Conservation (phyloP, 768 basidiomycete genomes). For the Fistulinella prunicolor region DNA sequence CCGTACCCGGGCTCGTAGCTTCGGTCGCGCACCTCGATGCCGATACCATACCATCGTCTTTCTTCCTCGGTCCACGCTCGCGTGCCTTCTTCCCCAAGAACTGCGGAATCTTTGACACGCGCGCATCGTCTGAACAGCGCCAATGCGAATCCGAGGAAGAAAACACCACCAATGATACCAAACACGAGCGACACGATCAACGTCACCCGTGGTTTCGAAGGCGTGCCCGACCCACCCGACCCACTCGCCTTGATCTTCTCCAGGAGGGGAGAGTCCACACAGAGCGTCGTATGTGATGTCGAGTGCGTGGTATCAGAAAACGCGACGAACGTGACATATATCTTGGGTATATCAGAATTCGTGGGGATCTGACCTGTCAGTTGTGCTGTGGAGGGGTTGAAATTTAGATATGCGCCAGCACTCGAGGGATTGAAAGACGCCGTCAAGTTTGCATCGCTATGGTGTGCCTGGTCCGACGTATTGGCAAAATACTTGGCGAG, state of each 20-base stretch:
- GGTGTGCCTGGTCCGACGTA: conserved; percentile 27
- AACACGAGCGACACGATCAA: conserved; percentile 62
- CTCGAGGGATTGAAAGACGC: conserved; percentile 52
- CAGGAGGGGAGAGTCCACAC: conserved; percentile 43
- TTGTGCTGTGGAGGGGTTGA: conserved; percentile 43
- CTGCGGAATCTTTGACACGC: conserved; percentile 56
- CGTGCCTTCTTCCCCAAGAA: conserved; percentile 57
- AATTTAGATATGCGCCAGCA: conserved; percentile 50
- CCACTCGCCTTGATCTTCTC: conserved; percentile 35
- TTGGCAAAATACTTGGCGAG: conserved; percentile 58
- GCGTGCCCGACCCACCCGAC: conserved; percentile 38
- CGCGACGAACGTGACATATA: conserved; percentile 61
- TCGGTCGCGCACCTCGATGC: conserved; percentile 22
- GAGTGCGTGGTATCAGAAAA: conserved; percentile 66
- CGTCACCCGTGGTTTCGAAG: conserved; percentile 47
- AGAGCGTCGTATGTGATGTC: conserved; percentile 62
- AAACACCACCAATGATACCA: conserved; percentile 57
- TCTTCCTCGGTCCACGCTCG: conserved; percentile 63
- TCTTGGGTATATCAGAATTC: conserved; percentile 39
- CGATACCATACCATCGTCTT: conserved; percentile 65
- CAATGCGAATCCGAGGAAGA: conserved; percentile 51
- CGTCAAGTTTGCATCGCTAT: conserved; percentile 49
- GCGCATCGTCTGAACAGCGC: conserved; percentile 55
- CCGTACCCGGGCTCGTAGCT: conserved; percentile 27
- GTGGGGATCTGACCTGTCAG: conserved; percentile 57